Base-by-base conservation (phyloP, 768 basidiomycete species). In the Russula lepida region DNA sequence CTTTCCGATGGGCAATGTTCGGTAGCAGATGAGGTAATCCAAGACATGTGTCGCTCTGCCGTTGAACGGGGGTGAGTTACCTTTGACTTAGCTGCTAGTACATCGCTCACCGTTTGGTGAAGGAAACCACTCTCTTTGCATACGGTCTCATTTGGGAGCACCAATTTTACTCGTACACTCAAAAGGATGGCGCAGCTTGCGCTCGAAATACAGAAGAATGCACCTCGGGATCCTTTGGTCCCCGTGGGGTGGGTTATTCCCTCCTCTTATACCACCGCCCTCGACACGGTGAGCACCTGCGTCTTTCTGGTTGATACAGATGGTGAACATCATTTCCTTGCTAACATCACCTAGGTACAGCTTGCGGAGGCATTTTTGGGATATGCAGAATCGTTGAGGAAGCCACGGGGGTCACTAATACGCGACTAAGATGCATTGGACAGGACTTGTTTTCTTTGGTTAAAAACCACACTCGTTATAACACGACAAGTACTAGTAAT, bases 101-200 rank as follows among this genome's bases (percentile, higher is more conserved):
- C 27, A 47, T 23, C 5, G 35, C 46, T 59, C 39, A 52, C 19
- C 0, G 13, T n/a, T 17, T 1, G 1, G 12, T 6, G 35, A n/a
- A 84, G 84, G 13, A 80, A 81, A 71, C 71, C 82, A 0, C 71
- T 83, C 1, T 82, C 83, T 0, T 80, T 85, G 66, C 84, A 85
- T 48, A 68, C 83, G 0, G 79, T 85, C n/a, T 76, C 79, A 0
- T 85, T 85, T 44, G 84, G 81, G 4, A 70, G 71, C 1, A 65
- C 71, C 11, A 33, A 66, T 46, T 8, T 66, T 63, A 62, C 65
- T 47, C n/a, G 23, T 37, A 56, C 47, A 9, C 70, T 85, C 25
- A 74, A 74, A 27, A 72, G 76, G 19, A 85, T 85, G 84, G 75
- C 76, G 1, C 68, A 77, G 5, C 75, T 84, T n/a, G 83, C 84